Evolutionary conservation across 805 yeast genomes (phyloP).

Genomic region (Ogataea paradorogensis): DNA sequence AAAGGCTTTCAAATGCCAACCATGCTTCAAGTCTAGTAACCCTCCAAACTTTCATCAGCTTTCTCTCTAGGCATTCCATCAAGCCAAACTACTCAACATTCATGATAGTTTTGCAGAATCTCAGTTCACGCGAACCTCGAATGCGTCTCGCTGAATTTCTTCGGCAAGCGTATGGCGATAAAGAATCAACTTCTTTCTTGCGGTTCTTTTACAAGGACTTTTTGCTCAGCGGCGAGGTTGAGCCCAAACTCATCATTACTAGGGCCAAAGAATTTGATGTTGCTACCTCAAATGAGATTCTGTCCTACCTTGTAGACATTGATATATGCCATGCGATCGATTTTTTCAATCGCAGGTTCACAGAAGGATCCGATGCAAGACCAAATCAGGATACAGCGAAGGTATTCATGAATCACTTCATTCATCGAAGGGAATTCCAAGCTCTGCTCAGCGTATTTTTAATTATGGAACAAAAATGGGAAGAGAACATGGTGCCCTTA

Average conservation of each 20-base stretch:
- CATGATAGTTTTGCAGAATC: constrained; percentile 8
- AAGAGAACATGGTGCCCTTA: background rate
- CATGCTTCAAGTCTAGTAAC: background rate
- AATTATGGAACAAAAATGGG: constrained; percentile 3
- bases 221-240: constrained; percentile 1
- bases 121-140: constrained; percentile 7
- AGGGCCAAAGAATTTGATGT: constrained; percentile 1
- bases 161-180: background rate
- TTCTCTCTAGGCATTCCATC: constrained; percentile 4
- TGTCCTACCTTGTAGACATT: constrained; percentile 8
- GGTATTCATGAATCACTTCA: constrained; percentile 6
- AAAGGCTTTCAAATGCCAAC: background rate
- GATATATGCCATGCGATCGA: constrained; percentile 3
- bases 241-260: constrained; percentile 1
- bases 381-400: constrained; percentile 7
- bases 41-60: background rate
- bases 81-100: constrained; percentile 11
- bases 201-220: constrained; percentile 1
- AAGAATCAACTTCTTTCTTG: background rate
- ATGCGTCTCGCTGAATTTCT: constrained; percentile 1
- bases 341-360: constrained; percentile 11
- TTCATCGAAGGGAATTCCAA: constrained; percentile 2
- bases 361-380: background rate
- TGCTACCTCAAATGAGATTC: constrained; percentile 3
- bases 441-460: constrained; percentile 7